Base-by-base conservation (phyloP, 768 basidiomycete species). In the Austroboletus festivus region DNA sequence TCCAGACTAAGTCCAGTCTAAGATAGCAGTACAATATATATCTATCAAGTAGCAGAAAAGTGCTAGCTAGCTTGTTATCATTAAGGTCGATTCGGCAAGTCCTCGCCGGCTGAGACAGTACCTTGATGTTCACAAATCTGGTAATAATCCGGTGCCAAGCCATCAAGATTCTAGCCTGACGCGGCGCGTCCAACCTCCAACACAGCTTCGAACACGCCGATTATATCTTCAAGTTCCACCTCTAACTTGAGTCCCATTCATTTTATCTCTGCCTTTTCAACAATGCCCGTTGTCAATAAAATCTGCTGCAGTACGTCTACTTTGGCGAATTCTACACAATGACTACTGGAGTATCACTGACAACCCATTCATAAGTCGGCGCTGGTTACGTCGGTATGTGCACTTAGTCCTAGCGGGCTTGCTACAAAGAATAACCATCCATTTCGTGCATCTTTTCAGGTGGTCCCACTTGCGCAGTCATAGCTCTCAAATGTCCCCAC, bases 381-480 rank as follows among this genome's bases (percentile, higher is more conserved):
- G 89, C 89, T 67, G 91, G 93, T 63, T 96, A 96, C 66, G 93
- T 96, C 66, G 93, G 92, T 91, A 57, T 67, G 85, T 57, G 38
- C 20, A 5, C 26, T 11, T 28, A 26, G 42, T 42, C 48, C 48
- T 24, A 18, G 48, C 26, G 39, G 31, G 30, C 23, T 45, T 37
- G 39, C 46, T 16, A 31, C 18, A 35, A 35, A 30, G 40, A 46
- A 55, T 60, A 31, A 56, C 38, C 8, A 5, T 30, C 33, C n/a
- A n/a, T 51, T 47, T 51, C 48, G 61, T 48, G 53, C 44, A 21
- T 44, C 39, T 51, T 31, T 50, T 38, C 56, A 93, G 92, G 93
- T 64, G 93, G 93, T 28, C 93, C 93, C 21, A 97, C 93, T 38
- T 95, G 93, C 65, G 89, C 93, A 40, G 93, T 96, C 63, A 91